phyloP scores from a whole-genome alignment of 306 rosid species.

The Hippophae gyantsensis region DNA sequence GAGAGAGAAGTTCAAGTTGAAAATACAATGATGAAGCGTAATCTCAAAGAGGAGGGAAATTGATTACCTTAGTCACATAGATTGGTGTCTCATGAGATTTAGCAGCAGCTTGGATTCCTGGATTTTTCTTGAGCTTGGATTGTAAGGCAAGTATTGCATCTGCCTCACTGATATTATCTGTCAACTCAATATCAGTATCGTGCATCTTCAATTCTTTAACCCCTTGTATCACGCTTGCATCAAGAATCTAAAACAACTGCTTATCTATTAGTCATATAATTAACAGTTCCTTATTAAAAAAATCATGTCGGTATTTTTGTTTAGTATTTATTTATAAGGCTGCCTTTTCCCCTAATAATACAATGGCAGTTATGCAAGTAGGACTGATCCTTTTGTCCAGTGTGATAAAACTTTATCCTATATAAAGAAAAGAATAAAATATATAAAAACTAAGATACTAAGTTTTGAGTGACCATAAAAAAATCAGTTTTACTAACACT shows the following conservation, averaged over 20 bases:
- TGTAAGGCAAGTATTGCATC: conserved; percentile 84
- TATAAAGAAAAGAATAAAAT: too few relatives aligned
- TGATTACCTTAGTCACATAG: conserved; percentile 64
- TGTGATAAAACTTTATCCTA: too few relatives aligned
- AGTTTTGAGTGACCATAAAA: too few relatives aligned
- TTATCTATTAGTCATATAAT: conserved; percentile 39
- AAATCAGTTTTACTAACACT: too few relatives aligned
- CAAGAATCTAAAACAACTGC: conserved; percentile 67
- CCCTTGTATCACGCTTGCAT: conserved; percentile 74
- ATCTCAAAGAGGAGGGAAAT: conserved; percentile 5
- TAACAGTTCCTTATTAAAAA: neutral
- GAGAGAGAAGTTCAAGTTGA: conserved; percentile 13
- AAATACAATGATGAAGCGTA: conserved; percentile 8
- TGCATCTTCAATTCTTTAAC: conserved; percentile 62
- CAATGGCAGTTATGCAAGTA: too few relatives aligned
- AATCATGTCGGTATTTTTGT: neutral
- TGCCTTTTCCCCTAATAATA: too few relatives aligned
- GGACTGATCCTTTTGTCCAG: too few relatives aligned
- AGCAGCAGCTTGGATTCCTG: conserved; percentile 85
- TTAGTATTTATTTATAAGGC: neutral
- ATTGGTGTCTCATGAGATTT: conserved; percentile 68
- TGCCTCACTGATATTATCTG: conserved; percentile 85
- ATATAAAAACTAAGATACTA: too few relatives aligned
- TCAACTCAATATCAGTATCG: conserved; percentile 51
- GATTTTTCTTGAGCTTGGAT: conserved; percentile 80